Base-by-base conservation (phyloP, 129 eudicot species). In the Tanacetum coccineum region DNA sequence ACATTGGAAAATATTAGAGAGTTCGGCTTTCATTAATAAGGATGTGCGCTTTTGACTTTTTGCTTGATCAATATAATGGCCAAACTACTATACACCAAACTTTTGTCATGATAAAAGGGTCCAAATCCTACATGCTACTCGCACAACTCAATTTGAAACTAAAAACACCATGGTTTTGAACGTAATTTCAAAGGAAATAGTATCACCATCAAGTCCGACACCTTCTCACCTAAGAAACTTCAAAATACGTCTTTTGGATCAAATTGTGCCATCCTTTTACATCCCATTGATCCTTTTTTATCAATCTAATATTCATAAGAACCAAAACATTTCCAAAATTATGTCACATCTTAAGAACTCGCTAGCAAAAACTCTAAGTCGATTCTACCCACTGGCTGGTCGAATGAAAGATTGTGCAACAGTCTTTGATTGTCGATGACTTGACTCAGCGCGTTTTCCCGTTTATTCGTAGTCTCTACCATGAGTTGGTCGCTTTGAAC, bases 371-470 rank as follows among this genome's bases (percentile, higher is more conserved):
- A 59, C 21, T 19, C 19, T 59, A 59, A 26, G 26, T 14, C 17
- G 44, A 17, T 59, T 13, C 44, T 59, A 59, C 64, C 64, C 64
- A 13, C 20, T 59, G 8, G 64, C 64, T 26, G 64, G 64, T 4
- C 64, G 22, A 59, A 59, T 59, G 46, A 28, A 59, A 59, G 64
- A 59, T 59, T 26, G 64, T 17, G 4, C 12, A 10, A 59, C 45
- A 5, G 18, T 59, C n/a, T n/a, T n/a, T 59, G 64, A 59, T 59
- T 59, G 64, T 59, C n/a, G 26, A 59, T 13, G 64, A 59, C 46
- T 28, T 13, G 64, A 59, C 46, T 28, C 8, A 5, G 64, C n/a
- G 64, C 0, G 64, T 59, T n/a, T n/a, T n/a, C 26, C 44, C 64
- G 1, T 59, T 59, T 44, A 30, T 59, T 9, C n/a, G 44, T 59